These are phyloP conservation scores for Spathaspora gorwiae DNA, from an alignment of 805 yeast species.

Conservation along the genomic window DNA sequence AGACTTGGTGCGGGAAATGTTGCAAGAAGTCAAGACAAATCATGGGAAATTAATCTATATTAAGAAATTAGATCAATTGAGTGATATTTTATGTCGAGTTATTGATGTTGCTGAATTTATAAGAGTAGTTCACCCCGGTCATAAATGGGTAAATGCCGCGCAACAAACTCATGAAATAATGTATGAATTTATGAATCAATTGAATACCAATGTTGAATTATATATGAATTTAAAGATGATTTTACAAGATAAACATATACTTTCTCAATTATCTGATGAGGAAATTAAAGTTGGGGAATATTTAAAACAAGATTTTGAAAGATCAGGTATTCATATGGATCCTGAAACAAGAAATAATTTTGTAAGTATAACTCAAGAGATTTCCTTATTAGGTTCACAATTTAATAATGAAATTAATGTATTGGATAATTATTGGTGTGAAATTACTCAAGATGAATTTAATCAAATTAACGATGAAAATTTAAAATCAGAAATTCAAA, in stretches of 20 bases:
- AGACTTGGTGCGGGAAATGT: constrained; percentile 52
- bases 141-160: constrained; percentile 68
- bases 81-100: constrained; percentile 86
- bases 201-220: constrained; percentile 78
- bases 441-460: constrained; percentile 26
- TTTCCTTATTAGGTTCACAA: constrained; percentile 76
- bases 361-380: constrained; percentile 72
- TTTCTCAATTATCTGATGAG: constrained; percentile 51
- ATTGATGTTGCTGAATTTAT: constrained; percentile 92
- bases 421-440: constrained; percentile 34
- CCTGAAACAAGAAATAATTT: constrained; percentile 61
- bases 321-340: constrained; percentile 84
- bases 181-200: constrained; percentile 89
- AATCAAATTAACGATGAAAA: constrained; percentile 17
- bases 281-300: constrained; percentile 80
- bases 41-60: constrained; percentile 49
- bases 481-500: constrained; percentile 22
- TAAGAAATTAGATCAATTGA: constrained; percentile 69
- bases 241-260: constrained; percentile 35
- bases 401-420: constrained; percentile 51
- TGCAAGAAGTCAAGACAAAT: constrained; percentile 28
- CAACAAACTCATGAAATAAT: constrained; percentile 81
- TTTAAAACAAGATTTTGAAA: constrained; percentile 77
- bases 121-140: constrained; percentile 80
- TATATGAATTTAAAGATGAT: constrained; percentile 57